phyloP scores from a whole-genome alignment of 805 yeast species.

The Wickerhamomyces rabaulensis region DNA sequence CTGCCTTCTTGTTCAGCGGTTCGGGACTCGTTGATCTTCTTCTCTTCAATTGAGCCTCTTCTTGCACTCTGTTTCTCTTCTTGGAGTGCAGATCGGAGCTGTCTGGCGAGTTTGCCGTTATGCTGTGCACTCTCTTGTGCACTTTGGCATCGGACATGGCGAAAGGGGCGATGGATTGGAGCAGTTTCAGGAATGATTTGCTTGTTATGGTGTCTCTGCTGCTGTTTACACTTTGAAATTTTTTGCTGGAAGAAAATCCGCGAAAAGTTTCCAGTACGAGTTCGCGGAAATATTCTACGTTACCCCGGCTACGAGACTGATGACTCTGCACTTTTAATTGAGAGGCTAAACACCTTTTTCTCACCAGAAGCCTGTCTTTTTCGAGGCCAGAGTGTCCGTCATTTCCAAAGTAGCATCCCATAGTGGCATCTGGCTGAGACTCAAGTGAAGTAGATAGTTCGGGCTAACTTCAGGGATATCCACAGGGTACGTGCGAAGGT shows the following conservation, averaged over 20 bases:
- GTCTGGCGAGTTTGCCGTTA: not conserved
- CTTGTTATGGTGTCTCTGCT: not conserved
- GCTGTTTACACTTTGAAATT: slow-evolving; percentile 1
- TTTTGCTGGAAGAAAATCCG: not conserved
- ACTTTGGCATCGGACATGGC: not conserved
- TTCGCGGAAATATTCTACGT: not conserved
- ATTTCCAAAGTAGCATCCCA: too few species aligned
- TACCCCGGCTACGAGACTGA: not conserved
- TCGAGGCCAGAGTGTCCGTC: too few species aligned
- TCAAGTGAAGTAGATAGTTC: too few species aligned
- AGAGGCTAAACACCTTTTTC: too few species aligned
- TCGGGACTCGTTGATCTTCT: slow-evolving; percentile 2
- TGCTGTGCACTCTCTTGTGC: not conserved
- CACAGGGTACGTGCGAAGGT: too few species aligned
- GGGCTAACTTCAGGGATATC: too few species aligned
- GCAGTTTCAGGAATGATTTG: not conserved
- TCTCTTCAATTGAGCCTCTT: slow-evolving; percentile 1
- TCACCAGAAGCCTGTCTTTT: too few species aligned
- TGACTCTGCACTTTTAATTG: too few species aligned
- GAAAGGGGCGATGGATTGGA: not conserved
- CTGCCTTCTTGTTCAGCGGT: not conserved
- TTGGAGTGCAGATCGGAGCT: not conserved
- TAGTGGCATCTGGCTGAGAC: too few species aligned
- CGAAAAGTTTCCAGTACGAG: not conserved
- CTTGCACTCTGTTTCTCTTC: not conserved